Base-by-base conservation (phyloP, 768 basidiomycete genomes). In the Mycena leptocephala region DNA sequence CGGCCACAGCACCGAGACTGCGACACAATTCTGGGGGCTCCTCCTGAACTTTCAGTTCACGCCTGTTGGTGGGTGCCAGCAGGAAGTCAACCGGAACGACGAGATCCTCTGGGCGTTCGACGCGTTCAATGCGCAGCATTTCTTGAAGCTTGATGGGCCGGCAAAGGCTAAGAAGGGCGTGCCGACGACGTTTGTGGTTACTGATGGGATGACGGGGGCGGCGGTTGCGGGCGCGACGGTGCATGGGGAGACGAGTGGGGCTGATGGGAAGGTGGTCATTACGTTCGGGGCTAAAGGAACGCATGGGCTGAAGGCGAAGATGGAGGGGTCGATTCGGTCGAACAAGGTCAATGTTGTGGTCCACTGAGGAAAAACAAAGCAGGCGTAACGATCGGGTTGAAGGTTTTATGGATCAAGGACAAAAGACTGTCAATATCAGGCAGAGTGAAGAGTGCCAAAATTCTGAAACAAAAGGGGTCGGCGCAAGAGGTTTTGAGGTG, bases 11-110 rank as follows among this genome's bases (percentile, higher is more conserved):
- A 70, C 81, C 0, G 77, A 86, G 61, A 85, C 85, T 0, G 70
- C 66, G 2, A 83, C 80, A 24, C 72, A 85, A 69, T 86, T 85
- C 80, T 87, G 87, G 87, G 83, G 83, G 2, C 79, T 86, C 22
- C 78, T 86, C 24, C 74, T 85, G 24, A 83, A 88, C 74, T 87
- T 84, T 72, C 65, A 81, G 67, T 81, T 84, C 68, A 84, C 82
- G 2, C 79, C 80, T 3, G 85, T 88, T 22, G 88, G 87, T 32
- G 88, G 87, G 24, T 88, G 88, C 64, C 86, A 88, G 75, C 84
- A 87, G 75, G 77, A 85, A 58, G 84, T 88, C 37, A 77, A 77
- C 11, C 5, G 24, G 11, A 68, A 26, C 11, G 85, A 86, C 69
- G 41, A 86, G 1, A 82, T 88, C 35, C 83, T 87, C 18, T 88